Base-by-base conservation (phyloP, 2,329 filamentous ascomycete genomes). In the Biscogniauxia mediterranea region DNA sequence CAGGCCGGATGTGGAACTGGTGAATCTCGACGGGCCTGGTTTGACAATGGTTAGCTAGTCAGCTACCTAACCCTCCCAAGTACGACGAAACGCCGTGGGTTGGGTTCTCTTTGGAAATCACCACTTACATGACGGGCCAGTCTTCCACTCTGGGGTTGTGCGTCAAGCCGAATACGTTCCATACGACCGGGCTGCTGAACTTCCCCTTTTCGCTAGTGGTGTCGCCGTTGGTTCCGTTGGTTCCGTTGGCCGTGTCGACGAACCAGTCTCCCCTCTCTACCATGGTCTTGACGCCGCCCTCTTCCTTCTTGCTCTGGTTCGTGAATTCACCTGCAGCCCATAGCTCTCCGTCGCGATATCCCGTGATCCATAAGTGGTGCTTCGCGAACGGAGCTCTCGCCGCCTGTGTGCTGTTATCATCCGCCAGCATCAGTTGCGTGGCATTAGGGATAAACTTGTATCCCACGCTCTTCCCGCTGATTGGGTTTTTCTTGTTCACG, bases 271-370 rank as follows among this genome's bases (percentile, higher is more conserved):
- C 77, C 26, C 81, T 72, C 63, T 73, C 71, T 2, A 80, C 76
- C 80, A 82, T 82, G 60, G 77, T 78, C 54, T 73, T 72, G 9
- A 83, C 79, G 3, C 81, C 81, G 2, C 77, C 79, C 15, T 65
- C 70, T 61, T 78, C 81, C 49, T 66, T 70, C 2, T 70, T 73
- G 61, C 80, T 81, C 73, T 83, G 81, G 61, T 83, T 83, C 2
- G 81, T 83, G 56, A 78, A 83, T 66, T 81, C 78, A 7, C 81
- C 81, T 2, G 79, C 81, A 0, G 80, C 81, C 76, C 77, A 83
- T 15, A 82, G 69, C 72, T 84, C 81, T 32, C 76, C 78, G 61
- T 84, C 81, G 3, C 77, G 74, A 65, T 83, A 74, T 4, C 78
- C 79, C 1, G 81, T 83, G 8, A 83, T 75, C 81, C 81, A 83